Evolutionary conservation across 805 yeast species (phyloP), one percentile per base, ranked within the genome.

Genomic region (Pichia manshurica): DNA sequence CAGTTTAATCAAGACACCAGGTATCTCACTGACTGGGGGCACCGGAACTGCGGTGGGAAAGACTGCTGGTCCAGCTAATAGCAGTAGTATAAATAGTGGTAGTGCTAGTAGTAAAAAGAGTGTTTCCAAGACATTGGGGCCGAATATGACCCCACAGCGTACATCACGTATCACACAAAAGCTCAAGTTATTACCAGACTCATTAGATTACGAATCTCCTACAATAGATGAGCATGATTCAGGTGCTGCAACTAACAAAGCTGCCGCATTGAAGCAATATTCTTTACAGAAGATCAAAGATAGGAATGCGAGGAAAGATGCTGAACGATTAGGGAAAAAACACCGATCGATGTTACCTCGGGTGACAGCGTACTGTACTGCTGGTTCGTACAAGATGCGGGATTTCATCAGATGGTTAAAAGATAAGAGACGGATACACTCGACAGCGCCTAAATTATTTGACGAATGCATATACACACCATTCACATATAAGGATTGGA

Each of bases 381-480:
- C 97, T 23, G 90, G 96, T 28, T 81, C 93, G 21, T 93, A 90
- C 61, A 80, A 79, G 54, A 87, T 93, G 95, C 79, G 84, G 56
- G 97, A 89, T 43, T 69, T 93, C 36, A 73, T 84, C 42, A 72
- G 91, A 58, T 91, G 96, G 90, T 67, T 93, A 45, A 82, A 84
- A 58, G 93, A 87, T 43, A 75, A 88, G 20, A 85, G 80, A 60
- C 69, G 85, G 51, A 70, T 76, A 1, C 86, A 84, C 59, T 83
- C 88, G 33, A 81, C 93, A 0, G 80, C 80, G 55, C 96, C 98
- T 1, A 87, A 86, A 56, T 67, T 89, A 47, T 87, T 91, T 68
- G 98, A 93, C 62, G 99, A 93, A 64, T 93, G 98, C 62, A 71
- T 93, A 8, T 93, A 90, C 61, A 87, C 97, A 0, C 96, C 96